Evolutionary conservation across 495 filamentous ascomycete genomes (phyloP), one percentile per base, ranked within the genome.

Genomic region (Hypoxylon crocopeplum): DNA sequence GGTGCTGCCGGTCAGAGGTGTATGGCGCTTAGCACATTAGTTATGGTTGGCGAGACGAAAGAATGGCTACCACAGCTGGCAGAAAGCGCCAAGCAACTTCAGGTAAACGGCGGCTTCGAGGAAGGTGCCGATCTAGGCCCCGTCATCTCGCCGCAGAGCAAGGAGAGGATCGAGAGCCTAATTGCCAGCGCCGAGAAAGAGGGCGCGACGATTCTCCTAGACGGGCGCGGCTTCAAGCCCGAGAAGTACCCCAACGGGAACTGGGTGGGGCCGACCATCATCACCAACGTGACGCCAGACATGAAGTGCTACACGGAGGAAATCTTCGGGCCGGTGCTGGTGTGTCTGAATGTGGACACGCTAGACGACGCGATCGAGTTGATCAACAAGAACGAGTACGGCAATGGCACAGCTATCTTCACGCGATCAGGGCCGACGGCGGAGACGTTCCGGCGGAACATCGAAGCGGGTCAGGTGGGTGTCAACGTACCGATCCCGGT

Each of bases 261-360:
- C 79, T 98, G 91, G 83, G 82, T 96, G 70, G 93, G 85, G 11
- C 94, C 94, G 12, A 99, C 94, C 8, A 90, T 99, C 72, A 96
- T 99, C 76, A 84, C 89, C 59, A 89, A 95, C 74, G 93, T 99
- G 22, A 96, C 88, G 46, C 84, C 90, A 0, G 78, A 89, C 47
- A 98, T 98, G 95, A 82, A 79, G 62, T 99, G 94, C 83, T 99
- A 99, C 82, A 86, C 75, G 48, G 89, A 97, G 71, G 94, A 99
- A 72, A 97, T 99, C 74, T 99, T 99, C 70, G 94, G 94, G 3
- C 94, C 94, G 1, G 94, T 99, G 22, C 82, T 96, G 30, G 88
- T 96, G 30, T 92, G 89, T 76, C 72, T 94, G 11, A 90, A 92
- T 65, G 87, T 88, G 11, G 86, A 88, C 41, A 93, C 89, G 1